phyloP scores from a whole-genome alignment of 2,329 filamentous ascomycete species.

The Ascochyta viciae-villosae region DNA sequence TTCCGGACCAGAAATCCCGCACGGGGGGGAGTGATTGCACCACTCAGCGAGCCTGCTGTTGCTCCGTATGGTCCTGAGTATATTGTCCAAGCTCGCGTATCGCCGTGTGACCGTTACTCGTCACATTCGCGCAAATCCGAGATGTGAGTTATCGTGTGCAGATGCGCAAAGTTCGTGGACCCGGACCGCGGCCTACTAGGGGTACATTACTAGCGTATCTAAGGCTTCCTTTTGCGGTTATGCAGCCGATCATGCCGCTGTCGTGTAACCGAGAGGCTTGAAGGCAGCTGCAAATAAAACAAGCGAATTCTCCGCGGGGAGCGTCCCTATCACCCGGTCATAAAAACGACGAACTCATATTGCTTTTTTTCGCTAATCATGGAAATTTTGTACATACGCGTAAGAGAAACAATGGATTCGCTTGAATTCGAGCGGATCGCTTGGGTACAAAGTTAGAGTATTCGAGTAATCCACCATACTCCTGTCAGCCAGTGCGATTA shows the following conservation, averaged over 20 bases:
- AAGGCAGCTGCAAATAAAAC: neutral
- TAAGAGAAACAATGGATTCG: no score
- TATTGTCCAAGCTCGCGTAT: neutral
- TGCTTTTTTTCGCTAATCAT: neutral
- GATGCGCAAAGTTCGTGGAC: neutral
- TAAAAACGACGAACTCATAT: neutral
- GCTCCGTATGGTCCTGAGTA: neutral
- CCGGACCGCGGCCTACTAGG: neutral
- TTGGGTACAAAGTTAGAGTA: no score
- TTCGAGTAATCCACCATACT: neutral
- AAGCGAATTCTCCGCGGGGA: neutral
- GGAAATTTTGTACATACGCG: neutral
- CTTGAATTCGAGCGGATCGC: no score
- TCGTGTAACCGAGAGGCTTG: neutral
- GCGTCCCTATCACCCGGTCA: neutral
- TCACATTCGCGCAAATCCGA: constrained; percentile 11
- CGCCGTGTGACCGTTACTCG: constrained; percentile 3
- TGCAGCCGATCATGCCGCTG: constrained; percentile 1
- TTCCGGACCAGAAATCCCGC: neutral
- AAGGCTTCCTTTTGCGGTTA: constrained; percentile 9
- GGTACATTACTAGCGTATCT: neutral
- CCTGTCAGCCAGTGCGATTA: neutral
- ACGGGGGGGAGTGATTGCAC: neutral
- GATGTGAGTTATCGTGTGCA: constrained; percentile 13
- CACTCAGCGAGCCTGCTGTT: neutral